Base-by-base conservation (phyloP, 2,329 filamentous ascomycete genomes). In the Pseudofabraea citricarpa region DNA sequence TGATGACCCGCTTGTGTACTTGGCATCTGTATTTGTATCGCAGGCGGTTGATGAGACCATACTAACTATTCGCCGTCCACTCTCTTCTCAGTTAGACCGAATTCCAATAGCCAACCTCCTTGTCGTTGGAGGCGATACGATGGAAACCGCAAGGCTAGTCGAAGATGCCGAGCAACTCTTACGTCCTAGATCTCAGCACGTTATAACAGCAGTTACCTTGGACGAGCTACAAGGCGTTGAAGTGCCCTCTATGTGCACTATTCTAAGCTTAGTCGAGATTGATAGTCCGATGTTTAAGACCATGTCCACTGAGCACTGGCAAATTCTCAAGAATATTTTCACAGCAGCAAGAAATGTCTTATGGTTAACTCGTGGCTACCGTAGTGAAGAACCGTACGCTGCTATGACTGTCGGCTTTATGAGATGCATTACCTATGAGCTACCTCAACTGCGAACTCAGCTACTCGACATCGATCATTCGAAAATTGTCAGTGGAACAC, bases 31-130 rank as follows among this genome's bases (percentile, higher is more conserved):
- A 3, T 55, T 65, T 36, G 35, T 57, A 2, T 48, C 60, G 1
- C 64, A 66, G 33, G 65, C 65, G 2, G 52, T 65, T 1, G 57
- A 66, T 44, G 46, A 58, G 5, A 49, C 48, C 2, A 31, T 64
- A 6, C 37, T 39, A 2, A 50, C 56, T 19, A 39, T 65, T 8
- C 57, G 60, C 2, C 37, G 55, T 12, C 63, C 63, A 3, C 40
- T 64, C 2, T 38, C 20, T 6, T 29, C 29, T 23, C 9, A 18
- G 8, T 5, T 23, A 19, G 13, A 32, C 13, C 22, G 41, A 3
- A 27, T 26, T 5, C 10, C 13, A 19, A 37, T 41, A n/a, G 8
- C 18, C 16, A 13, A 37, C 12, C 31, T 50, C 6, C 16, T 57
- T 6, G 43, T 57, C 13, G 43, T 59, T 21, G 45, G 58, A 20